Evolutionary conservation across 208 protist species (phyloP).

Genomic region (Vickermania ingenoplastis): DNA sequence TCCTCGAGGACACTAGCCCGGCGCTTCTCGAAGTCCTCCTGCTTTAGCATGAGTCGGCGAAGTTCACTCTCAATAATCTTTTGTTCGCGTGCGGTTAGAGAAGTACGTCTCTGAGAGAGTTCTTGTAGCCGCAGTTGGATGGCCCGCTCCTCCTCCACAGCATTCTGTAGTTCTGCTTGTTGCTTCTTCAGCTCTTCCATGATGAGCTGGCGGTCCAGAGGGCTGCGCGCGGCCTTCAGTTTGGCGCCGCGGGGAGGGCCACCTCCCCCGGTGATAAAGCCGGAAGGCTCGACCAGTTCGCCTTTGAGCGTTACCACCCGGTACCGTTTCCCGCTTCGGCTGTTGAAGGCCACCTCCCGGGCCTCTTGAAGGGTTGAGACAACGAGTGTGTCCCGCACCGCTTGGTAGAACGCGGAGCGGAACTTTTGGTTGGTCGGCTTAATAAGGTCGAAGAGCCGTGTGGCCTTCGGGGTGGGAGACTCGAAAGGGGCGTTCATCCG

Average conservation of each 20-base stretch:
- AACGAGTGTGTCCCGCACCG: constrained; percentile 96
- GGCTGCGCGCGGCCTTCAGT: constrained; percentile 65
- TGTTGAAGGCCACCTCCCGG: constrained; percentile 75
- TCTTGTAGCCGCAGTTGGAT: constrained; percentile 53
- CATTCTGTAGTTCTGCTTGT: constrained; percentile 62
- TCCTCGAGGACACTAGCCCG: constrained; percentile 24
- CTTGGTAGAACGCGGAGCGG: constrained; percentile 93
- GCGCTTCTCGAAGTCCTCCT: constrained; percentile 34
- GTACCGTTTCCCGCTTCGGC: constrained; percentile 33
- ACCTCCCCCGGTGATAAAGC: constrained; percentile 98
- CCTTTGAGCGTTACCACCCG: constrained; percentile 97
- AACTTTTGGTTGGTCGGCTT: constrained; percentile 83
- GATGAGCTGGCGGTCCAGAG: constrained; percentile 67
- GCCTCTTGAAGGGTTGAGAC: constrained; percentile 87
- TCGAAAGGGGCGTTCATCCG: constrained; percentile 40
- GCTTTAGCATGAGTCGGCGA: constrained; percentile 23
- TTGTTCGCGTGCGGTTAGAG: constrained; percentile 42
- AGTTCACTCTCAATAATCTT: constrained; percentile 40
- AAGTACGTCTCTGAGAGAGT: constrained; percentile 46
- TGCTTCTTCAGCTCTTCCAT: constrained; percentile 65
- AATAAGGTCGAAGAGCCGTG: constrained; percentile 93
- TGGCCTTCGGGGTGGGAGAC: constrained; percentile 44
- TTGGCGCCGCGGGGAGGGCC: constrained; percentile 66
- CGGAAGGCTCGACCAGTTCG: constrained; percentile 94
- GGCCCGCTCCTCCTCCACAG: constrained; percentile 52